phyloP scores from a whole-genome alignment of 331 rosid species.

The Quercus lobata region DNA sequence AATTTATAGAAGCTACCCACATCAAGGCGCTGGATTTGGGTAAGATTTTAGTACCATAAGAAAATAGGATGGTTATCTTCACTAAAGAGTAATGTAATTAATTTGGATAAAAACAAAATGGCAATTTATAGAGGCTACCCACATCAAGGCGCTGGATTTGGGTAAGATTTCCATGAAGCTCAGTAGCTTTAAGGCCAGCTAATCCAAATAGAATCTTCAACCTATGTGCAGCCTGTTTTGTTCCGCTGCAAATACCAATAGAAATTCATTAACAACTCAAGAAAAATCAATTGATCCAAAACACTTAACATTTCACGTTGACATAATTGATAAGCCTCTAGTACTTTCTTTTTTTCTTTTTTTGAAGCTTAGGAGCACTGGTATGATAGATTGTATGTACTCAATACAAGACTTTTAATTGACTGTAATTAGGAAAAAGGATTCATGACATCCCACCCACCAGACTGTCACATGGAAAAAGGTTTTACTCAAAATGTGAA shows the following conservation, averaged over 20 bases:
- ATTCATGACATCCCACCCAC: neutral
- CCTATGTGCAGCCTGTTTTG: constrained; percentile 93
- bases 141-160: constrained; percentile 98
- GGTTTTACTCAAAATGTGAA: neutral
- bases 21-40: constrained; percentile 97
- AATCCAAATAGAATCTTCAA: constrained; percentile 90
- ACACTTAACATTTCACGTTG: neutral
- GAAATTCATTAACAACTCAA: constrained; percentile 10
- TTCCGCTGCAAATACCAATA: constrained; percentile 57
- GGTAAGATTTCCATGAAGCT: constrained; percentile 92
- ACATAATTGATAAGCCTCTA: neutral
- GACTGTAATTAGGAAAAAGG: constrained; percentile 2
- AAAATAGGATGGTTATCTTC: neutral
- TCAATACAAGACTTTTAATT: constrained; percentile 1
- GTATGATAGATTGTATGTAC: neutral
- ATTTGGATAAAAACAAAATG: constrained; percentile 7
- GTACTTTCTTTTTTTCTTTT: neutral
- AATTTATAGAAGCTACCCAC: constrained; percentile 38
- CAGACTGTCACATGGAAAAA: neutral
- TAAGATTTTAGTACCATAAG: constrained; percentile 25
- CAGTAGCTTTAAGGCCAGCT: constrained; percentile 89
- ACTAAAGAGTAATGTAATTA: neutral
- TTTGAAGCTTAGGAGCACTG: neutral
- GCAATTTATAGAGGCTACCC: constrained; percentile 24
- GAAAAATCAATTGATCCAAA: neutral